Base-by-base conservation (phyloP, 2,329 filamentous ascomycete genomes). In the Diaporthe sp. region DNA sequence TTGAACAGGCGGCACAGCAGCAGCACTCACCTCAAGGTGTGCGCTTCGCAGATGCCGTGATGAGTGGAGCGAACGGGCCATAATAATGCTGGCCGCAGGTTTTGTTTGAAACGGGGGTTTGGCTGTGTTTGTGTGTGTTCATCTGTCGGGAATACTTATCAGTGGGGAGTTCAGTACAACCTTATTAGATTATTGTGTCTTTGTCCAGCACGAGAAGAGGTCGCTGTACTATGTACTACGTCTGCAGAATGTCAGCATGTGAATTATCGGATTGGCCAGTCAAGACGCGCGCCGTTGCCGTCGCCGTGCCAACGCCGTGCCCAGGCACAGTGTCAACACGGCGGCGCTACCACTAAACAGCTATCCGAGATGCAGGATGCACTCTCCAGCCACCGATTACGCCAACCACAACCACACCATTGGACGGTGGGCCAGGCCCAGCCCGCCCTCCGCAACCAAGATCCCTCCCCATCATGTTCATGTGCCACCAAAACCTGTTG, bases 301-400 rank as follows among this genome's bases (percentile, higher is more conserved):
- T 69, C 49, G 65, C 65, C 49, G 49, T 69, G 65, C 49, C 65
- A 69, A 69, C 65, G 65, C 34, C 46, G 46, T 53, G 34, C 65
- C 22, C 3, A 19, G 49, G 65, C 65, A 69, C 49, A n/a, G 65
- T 69, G 31, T 55, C 65, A 69, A 42, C 49, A 69, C 34, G 42
- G 61, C 44, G 61, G 28, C 37, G 10, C 15, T 49, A 51, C 62
- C 51, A 51, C 31, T n/a, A 34, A 34, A 19, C 7, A 12, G 37
- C 10, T 31, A 46, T 12, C 22, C 22, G 31, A 37, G n/a, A 37
- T 37, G 28, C 42, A 31, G 65, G 46, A 53, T 68, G 65, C 46
- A 39, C 65, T 17, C 46, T 69, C 65, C 65, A 69, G 65, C 65
- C 65, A 69, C 65, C 65, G 65, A 69, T 69, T 69, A 69, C 65